Conservation (phyloP, 495 filamentous ascomycete species). For the Massariosphaeria phaeospora region DNA sequence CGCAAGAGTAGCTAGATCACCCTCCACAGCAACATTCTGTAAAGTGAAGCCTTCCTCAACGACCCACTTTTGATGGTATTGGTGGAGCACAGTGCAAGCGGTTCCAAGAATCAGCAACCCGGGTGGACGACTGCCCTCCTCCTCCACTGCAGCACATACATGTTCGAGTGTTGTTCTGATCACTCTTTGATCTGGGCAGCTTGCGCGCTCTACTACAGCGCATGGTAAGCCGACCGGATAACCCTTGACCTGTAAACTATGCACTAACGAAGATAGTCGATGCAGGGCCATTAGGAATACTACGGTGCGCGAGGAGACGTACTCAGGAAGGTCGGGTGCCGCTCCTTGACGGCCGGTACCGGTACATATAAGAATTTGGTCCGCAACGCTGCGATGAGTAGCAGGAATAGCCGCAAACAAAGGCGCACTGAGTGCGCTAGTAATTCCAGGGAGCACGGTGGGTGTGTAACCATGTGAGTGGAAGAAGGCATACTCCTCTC, state of each 20-base stretch:
- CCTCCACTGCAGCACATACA: slow-evolving; percentile 78
- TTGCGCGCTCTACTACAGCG: slow-evolving; percentile 90
- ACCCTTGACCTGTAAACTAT: slow-evolving; percentile 34
- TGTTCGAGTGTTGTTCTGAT: slow-evolving; percentile 77
- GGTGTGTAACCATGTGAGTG: slow-evolving; percentile 61
- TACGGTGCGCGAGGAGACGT: slow-evolving; percentile 69
- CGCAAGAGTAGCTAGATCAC: slow-evolving; percentile 1
- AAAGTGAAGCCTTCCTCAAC: slow-evolving; percentile 86
- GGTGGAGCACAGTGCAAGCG: slow-evolving; percentile 68
- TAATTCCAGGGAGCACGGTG: slow-evolving; percentile 82
- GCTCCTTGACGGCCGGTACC: slow-evolving; percentile 92
- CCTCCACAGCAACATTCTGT: slow-evolving; percentile 18
- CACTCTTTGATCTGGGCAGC: slow-evolving; percentile 88
- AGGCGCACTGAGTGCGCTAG: slow-evolving; percentile 77
- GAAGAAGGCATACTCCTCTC: slow-evolving; percentile 90
- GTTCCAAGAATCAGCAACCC: slow-evolving; percentile 84
- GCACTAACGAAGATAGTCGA: slow-evolving; percentile 61
- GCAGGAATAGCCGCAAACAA: slow-evolving; percentile 82
- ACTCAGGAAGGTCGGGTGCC: slow-evolving; percentile 72
- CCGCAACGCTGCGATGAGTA: slow-evolving; percentile 83
- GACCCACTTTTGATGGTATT: slow-evolving; percentile 63
- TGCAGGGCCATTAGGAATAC: slow-evolving; percentile 97
- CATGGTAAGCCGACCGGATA: slow-evolving; percentile 63
- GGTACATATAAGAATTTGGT: slow-evolving; percentile 90
- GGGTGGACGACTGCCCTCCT: slow-evolving; percentile 82